These are phyloP conservation scores for Botrytis tulipae DNA, from an alignment of 2,329 filamentous ascomycete genomes.

Conservation along the genomic window DNA sequence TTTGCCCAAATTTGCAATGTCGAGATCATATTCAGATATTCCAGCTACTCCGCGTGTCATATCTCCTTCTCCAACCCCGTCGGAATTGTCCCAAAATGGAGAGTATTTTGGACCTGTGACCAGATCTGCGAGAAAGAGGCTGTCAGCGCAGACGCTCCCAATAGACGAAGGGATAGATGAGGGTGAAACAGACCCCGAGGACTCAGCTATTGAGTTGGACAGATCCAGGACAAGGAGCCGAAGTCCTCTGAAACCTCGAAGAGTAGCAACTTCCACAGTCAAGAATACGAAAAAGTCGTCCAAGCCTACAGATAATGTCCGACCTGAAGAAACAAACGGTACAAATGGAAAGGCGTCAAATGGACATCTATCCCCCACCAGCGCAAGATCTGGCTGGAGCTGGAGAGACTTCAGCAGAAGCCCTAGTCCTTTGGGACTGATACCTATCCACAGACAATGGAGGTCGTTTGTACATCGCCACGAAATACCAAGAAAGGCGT, in stretches of 20 bases:
- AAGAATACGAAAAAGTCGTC: slow-evolving; percentile 36
- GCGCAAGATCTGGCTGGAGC: slow-evolving; percentile 63
- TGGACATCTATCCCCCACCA: slow-evolving; percentile 67
- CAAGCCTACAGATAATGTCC: slow-evolving; percentile 44
- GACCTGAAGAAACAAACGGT: slow-evolving; percentile 24
- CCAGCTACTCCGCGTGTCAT: slow-evolving; percentile 84
- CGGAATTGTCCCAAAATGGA: slow-evolving; percentile 54
- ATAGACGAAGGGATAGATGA: slow-evolving; percentile 59
- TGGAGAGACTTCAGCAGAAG: slow-evolving; percentile 89
- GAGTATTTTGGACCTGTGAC: slow-evolving; percentile 73
- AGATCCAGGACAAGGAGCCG: slow-evolving; percentile 38
- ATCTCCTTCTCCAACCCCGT: slow-evolving; percentile 78
- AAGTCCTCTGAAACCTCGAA: slow-evolving; percentile 44
- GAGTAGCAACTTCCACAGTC: slow-evolving; percentile 51
- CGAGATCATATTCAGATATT: slow-evolving; percentile 46
- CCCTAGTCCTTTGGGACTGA: slow-evolving; percentile 87
- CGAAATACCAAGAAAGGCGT: slow-evolving; percentile 88
- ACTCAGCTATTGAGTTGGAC: slow-evolving; percentile 32
- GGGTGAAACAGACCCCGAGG: slow-evolving; percentile 33
- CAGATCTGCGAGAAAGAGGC: slow-evolving; percentile 66
- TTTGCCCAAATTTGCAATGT: slow-evolving; percentile 57
- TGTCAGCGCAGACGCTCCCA: slow-evolving; percentile 50
- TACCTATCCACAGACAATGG: slow-evolving; percentile 93
- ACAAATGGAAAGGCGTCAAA: slow-evolving; percentile 44
- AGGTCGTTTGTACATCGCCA: slow-evolving; percentile 91